phyloP scores from a whole-genome alignment of 2,329 filamentous ascomycete species.

The Phialophora tarda region DNA sequence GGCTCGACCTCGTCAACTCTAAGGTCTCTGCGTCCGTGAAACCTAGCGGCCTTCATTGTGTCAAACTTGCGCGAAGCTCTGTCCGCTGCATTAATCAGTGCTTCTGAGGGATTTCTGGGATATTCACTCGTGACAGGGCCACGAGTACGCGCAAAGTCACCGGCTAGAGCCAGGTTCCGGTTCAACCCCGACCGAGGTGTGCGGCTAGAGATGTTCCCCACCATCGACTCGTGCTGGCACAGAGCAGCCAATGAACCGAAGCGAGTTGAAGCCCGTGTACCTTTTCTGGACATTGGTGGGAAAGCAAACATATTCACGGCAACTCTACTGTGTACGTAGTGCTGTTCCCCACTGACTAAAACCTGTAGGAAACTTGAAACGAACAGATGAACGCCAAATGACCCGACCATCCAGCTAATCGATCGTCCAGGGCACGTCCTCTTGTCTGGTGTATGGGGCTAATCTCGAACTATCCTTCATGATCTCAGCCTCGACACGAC shows the following conservation, averaged over 20 bases:
- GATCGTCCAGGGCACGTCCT: constrained; percentile 26
- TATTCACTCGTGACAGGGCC: neutral
- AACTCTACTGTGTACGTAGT: neutral
- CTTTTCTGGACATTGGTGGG: neutral
- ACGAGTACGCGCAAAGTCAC: neutral
- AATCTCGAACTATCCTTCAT: constrained; percentile 18
- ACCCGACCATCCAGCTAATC: constrained; percentile 4
- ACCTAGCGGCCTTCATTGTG: constrained; percentile 53
- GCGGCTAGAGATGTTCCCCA: constrained; percentile 5
- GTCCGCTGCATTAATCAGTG: neutral
- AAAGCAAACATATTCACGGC: neutral
- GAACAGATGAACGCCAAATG: neutral
- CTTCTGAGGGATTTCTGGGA: neutral
- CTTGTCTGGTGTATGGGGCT: constrained; percentile 26
- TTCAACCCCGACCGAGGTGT: constrained; percentile 12
- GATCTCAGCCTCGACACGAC: constrained; percentile 26
- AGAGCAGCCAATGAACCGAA: neutral
- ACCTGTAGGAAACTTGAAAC: neutral
- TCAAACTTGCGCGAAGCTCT: neutral
- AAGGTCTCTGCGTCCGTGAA: constrained; percentile 52
- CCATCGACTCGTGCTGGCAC: neutral
- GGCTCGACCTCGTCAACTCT: constrained; percentile 50
- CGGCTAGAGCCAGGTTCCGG: neutral
- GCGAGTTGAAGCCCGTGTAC: neutral
- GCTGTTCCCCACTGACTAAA: neutral